Conservation (phyloP, 2,329 filamentous ascomycete genomes). For the Cladosporium sp. region DNA sequence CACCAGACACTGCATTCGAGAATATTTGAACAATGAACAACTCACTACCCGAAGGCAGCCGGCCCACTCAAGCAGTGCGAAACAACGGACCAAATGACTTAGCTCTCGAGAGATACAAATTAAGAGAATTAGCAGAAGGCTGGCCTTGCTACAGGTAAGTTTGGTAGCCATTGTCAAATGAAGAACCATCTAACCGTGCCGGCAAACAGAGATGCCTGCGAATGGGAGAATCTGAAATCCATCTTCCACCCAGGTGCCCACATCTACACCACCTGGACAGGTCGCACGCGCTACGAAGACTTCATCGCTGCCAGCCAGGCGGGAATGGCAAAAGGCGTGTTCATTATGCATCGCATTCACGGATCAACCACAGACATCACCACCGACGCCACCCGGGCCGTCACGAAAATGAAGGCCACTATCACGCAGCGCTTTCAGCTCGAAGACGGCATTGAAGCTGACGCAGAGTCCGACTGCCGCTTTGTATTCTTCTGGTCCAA, state of each 20-base stretch:
- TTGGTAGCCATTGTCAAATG: slow-evolving; percentile 14
- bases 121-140: slow-evolving; percentile 47
- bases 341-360: slow-evolving; percentile 43
- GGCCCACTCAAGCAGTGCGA: no score
- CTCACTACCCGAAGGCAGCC: no score
- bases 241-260: slow-evolving; percentile 47
- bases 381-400: slow-evolving; percentile 35
- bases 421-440: slow-evolving; percentile 47
- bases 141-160: slow-evolving; percentile 41
- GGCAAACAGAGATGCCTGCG: slow-evolving; percentile 44
- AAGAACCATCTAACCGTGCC: not conserved
- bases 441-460: slow-evolving; percentile 39
- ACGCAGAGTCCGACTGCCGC: slow-evolving; percentile 44
- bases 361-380: slow-evolving; percentile 42
- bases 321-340: slow-evolving; percentile 40
- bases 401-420: slow-evolving; percentile 49
- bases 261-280: slow-evolving; percentile 50
- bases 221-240: slow-evolving; percentile 49
- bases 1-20: no score
- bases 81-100: slow-evolving; percentile 46
- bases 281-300: slow-evolving; percentile 36
- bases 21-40: no score
- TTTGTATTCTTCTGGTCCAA: slow-evolving; percentile 25
- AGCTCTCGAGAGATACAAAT: slow-evolving; percentile 42
- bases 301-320: slow-evolving; percentile 38